Conservation (phyloP, 164 flowering plant species). For the Echeveria elegans region DNA sequence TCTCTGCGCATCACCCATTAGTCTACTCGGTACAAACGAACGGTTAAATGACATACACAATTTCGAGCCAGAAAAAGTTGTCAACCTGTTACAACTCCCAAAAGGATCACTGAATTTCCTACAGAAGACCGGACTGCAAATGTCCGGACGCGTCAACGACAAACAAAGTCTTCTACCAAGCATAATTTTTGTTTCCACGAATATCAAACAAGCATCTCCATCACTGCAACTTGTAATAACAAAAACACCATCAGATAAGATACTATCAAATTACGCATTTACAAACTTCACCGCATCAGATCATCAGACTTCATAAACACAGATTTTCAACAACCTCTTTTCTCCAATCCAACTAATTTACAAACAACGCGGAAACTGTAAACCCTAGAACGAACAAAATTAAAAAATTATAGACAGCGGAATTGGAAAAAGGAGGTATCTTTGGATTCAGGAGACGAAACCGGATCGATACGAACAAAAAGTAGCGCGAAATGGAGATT, state of each 20-base stretch:
- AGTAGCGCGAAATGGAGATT: too few species aligned
- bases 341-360: too few species aligned
- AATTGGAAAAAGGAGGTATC: too few species aligned
- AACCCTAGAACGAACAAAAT: too few species aligned
- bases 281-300: too few species aligned
- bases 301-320: too few species aligned
- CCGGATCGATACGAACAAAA: too few species aligned
- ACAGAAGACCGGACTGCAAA: not conserved
- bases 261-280: not conserved
- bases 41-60: not conserved
- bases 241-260: not conserved
- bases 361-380: too few species aligned
- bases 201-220: not conserved
- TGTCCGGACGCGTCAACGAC: not conserved
- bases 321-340: too few species aligned
- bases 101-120: not conserved
- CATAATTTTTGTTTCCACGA: not conserved
- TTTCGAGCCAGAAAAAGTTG: not conserved
- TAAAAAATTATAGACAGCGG: too few species aligned
- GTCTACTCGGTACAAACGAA: constrained; percentile 16
- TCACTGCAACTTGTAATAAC: not conserved
- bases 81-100: not conserved
- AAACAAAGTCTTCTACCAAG: not conserved
- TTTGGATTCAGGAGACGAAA: too few species aligned
- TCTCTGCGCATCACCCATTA: constrained; percentile 31